A percentile compares a stretch with the other conserved stretches of the same genome.
These are phyloP conservation scores for Phytophthora agathidicida DNA, from an alignment of 352 stramenopile genomes.

Conservation along the genomic window DNA sequence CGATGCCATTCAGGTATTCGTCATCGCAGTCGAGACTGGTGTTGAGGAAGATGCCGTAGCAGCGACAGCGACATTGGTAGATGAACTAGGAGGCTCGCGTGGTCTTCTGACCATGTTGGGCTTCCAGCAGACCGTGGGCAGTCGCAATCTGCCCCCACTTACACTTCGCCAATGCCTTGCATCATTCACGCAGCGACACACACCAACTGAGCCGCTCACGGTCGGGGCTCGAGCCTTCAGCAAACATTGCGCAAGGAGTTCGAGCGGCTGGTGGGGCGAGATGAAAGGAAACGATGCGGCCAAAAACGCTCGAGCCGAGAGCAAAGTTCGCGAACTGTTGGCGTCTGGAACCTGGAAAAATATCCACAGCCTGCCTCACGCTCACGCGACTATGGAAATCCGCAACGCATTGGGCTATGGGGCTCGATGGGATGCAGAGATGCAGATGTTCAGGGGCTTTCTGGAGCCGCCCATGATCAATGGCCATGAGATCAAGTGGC, in stretches of 20 bases:
- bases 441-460: constrained; percentile 73
- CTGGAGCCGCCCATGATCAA: constrained; percentile 83
- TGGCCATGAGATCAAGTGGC: constrained; percentile 76
- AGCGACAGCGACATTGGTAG: constrained; percentile 34
- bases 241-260: constrained; percentile 80
- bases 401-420: constrained; percentile 74
- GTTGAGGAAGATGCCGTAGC: background rate
- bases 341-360: constrained; percentile 80
- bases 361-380: constrained; percentile 75
- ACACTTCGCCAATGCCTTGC: constrained; percentile 60
- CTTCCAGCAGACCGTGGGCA: constrained; percentile 68
- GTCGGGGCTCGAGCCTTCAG: constrained; percentile 77
- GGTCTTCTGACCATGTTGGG: constrained; percentile 71
- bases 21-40: constrained; percentile 3
- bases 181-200: constrained; percentile 56
- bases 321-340: constrained; percentile 59
- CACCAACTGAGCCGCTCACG: constrained; percentile 52
- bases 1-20: constrained; percentile 24
- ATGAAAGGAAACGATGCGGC: constrained; percentile 66
- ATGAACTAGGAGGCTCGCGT: constrained; percentile 53
- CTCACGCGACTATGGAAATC: constrained; percentile 73
- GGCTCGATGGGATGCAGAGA: constrained; percentile 70
- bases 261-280: constrained; percentile 65
- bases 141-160: constrained; percentile 50
- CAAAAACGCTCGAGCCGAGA: constrained; percentile 68